Percentiles rank a stretch among this genome's conserved stretches.
These are phyloP conservation scores for Boeremia exigua DNA, from an alignment of 2,329 filamentous ascomycete species.

Conservation along the genomic window DNA sequence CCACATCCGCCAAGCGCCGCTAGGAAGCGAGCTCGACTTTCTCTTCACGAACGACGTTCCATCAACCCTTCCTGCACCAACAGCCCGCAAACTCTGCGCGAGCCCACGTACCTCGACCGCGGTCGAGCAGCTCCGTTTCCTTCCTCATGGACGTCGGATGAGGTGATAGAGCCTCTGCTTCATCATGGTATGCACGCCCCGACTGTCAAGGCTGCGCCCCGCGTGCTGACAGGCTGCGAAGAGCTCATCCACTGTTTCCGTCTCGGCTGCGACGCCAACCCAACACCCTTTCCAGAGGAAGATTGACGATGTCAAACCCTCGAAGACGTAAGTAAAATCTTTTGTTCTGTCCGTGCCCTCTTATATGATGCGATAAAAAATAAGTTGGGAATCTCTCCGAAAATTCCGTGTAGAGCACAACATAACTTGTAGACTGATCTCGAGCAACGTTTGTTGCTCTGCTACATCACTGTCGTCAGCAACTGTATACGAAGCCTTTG, in stretches of 20 bases:
- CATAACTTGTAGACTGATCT: conserved; percentile 79
- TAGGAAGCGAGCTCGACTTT: conserved; percentile 37
- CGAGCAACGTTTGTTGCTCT: conserved; percentile 28
- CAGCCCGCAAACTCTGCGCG: conserved; percentile 40
- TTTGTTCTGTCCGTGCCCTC: conserved; percentile 9
- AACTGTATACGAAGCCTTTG: conserved; percentile 1
- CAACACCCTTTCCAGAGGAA: conserved; percentile 80
- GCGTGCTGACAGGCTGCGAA: conserved; percentile 33
- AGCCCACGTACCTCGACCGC: conserved; percentile 37
- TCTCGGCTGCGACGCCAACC: conserved; percentile 73
- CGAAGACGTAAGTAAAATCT: conserved; percentile 76
- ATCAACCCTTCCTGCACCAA: conserved; percentile 29
- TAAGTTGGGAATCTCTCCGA: conserved; percentile 99
- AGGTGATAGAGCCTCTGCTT: conserved; percentile 38
- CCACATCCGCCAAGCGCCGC: conserved; percentile 28
- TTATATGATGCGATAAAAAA: conserved; percentile 77
- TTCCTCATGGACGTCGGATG: conserved; percentile 47
- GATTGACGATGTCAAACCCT: conserved; percentile 82
- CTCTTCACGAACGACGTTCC: conserved; percentile 30
- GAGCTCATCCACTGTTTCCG: conserved; percentile 73
- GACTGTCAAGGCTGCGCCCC: conserved; percentile 6
- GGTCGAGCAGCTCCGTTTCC: conserved; percentile 36
- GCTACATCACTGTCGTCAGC: conserved; percentile 2
- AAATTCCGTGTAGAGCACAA: conserved; percentile 85
- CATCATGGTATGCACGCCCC: conserved; percentile 42